These are phyloP conservation scores for Lactarius tabidus DNA, from an alignment of 768 basidiomycete genomes.

Conservation along the genomic window DNA sequence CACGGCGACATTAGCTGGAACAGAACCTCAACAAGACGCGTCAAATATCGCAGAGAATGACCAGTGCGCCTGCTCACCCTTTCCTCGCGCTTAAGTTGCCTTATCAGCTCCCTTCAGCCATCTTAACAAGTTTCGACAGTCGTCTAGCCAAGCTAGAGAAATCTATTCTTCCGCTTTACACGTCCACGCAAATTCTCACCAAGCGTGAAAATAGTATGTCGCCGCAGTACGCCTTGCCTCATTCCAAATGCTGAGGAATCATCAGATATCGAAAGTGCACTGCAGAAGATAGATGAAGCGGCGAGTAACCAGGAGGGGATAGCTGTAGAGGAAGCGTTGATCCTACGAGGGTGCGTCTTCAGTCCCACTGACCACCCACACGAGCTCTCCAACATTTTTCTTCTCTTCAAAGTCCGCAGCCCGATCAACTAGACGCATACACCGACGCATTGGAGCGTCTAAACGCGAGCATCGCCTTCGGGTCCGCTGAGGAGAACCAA, in stretches of 20 bases:
- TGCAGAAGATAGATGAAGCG: slow-evolving; percentile 75
- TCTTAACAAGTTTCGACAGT: slow-evolving; percentile 79
- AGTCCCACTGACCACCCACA: too few relatives aligned
- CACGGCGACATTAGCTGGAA: slow-evolving; percentile 52
- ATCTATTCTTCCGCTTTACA: slow-evolving; percentile 79
- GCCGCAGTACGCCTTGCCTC: neutral
- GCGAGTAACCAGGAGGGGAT: slow-evolving; percentile 71
- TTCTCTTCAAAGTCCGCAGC: slow-evolving; percentile 54
- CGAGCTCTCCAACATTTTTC: neutral
- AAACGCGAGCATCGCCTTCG: slow-evolving; percentile 77
- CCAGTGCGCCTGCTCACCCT: slow-evolving; percentile 46
- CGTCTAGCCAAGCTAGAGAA: slow-evolving; percentile 81
- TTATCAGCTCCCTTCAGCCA: slow-evolving; percentile 48
- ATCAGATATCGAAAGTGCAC: slow-evolving; percentile 74
- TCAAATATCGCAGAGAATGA: slow-evolving; percentile 84
- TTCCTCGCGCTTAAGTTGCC: neutral
- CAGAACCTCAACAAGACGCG: slow-evolving; percentile 85
- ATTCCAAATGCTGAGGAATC: neutral
- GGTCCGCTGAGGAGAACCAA: slow-evolving; percentile 52
- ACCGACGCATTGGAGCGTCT: slow-evolving; percentile 71
- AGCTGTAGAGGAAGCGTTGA: slow-evolving; percentile 72
- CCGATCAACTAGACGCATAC: slow-evolving; percentile 59
- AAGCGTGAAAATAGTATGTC: slow-evolving; percentile 65
- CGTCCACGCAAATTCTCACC: slow-evolving; percentile 71
- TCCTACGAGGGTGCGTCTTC: slow-evolving; percentile 63